Evolutionary conservation across 2,329 filamentous ascomycete genomes (phyloP).

Genomic region (Fusarium burgessii): DNA sequence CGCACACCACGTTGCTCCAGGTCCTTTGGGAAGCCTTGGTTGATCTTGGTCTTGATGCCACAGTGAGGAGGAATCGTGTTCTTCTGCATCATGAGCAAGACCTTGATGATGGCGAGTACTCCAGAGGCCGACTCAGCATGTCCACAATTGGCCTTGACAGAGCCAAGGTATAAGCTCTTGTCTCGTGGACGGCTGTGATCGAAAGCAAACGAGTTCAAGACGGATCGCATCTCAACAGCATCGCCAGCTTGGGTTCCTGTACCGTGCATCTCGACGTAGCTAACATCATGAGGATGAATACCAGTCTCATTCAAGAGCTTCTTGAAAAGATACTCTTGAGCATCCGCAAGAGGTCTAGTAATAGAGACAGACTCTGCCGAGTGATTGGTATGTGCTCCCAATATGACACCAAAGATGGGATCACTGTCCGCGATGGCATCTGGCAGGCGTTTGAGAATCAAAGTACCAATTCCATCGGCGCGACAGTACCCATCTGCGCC

Average conservation of each 20-base stretch:
- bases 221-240: constrained; percentile 83
- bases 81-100: constrained; percentile 4
- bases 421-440: constrained; percentile 38
- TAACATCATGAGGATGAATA: constrained; percentile 80
- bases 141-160: constrained; percentile 74
- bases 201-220: constrained; percentile 69
- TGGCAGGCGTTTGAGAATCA: constrained; percentile 76
- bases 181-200: constrained; percentile 57
- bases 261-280: constrained; percentile 91
- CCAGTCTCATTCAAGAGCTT: constrained; percentile 76
- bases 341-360: constrained; percentile 73
- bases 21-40: neutral
- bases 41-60: constrained; percentile 12
- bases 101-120: neutral
- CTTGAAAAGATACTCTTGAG: constrained; percentile 68
- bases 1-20: neutral
- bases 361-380: constrained; percentile 36
- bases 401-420: constrained; percentile 40
- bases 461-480: constrained; percentile 78
- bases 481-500: constrained; percentile 86
- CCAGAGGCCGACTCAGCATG: constrained; percentile 56
- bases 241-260: constrained; percentile 92
- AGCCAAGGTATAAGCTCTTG: constrained; percentile 69
- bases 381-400: constrained; percentile 40
- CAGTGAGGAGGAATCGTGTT: constrained; percentile 39